These are phyloP conservation scores for Aspergillus sp. DNA, from an alignment of 2,329 filamentous ascomycete species.

Conservation along the genomic window DNA sequence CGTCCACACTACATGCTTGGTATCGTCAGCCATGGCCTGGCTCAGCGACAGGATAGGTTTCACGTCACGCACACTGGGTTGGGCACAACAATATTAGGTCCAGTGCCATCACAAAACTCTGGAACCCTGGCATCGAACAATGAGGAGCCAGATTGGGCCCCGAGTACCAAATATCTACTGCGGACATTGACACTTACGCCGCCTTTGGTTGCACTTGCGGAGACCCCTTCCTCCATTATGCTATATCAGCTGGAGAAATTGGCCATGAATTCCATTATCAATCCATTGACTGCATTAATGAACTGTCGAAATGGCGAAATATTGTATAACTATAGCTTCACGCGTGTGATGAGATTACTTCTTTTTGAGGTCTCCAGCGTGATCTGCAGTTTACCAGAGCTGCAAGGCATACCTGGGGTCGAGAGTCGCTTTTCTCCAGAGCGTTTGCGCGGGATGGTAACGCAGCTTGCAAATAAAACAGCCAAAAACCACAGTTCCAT, in stretches of 20 bases:
- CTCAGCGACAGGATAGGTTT: constrained; percentile 48
- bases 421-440: constrained; percentile 59
- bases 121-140: constrained; percentile 18
- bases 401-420: constrained; percentile 61
- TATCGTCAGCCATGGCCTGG: constrained; percentile 60
- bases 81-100: constrained; percentile 59
- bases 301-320: constrained; percentile 74
- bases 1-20: constrained; percentile 78
- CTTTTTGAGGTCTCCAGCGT: constrained; percentile 73
- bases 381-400: constrained; percentile 72
- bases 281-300: constrained; percentile 77
- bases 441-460: constrained; percentile 62
- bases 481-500: constrained; percentile 64
- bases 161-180: constrained; percentile 60
- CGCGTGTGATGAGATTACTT: constrained; percentile 67
- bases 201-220: constrained; percentile 60
- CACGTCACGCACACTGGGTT: constrained; percentile 58
- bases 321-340: constrained; percentile 64
- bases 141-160: constrained; percentile 32
- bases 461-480: constrained; percentile 55
- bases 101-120: constrained; percentile 39
- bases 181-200: constrained; percentile 63
- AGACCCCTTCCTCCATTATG: constrained; percentile 63
- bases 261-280: constrained; percentile 72
- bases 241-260: constrained; percentile 76